A percentile compares a stretch with the other conserved stretches of the same genome.
phyloP scores from a whole-genome alignment of 2,329 filamentous ascomycete species.

The Aureobasidium musti region DNA sequence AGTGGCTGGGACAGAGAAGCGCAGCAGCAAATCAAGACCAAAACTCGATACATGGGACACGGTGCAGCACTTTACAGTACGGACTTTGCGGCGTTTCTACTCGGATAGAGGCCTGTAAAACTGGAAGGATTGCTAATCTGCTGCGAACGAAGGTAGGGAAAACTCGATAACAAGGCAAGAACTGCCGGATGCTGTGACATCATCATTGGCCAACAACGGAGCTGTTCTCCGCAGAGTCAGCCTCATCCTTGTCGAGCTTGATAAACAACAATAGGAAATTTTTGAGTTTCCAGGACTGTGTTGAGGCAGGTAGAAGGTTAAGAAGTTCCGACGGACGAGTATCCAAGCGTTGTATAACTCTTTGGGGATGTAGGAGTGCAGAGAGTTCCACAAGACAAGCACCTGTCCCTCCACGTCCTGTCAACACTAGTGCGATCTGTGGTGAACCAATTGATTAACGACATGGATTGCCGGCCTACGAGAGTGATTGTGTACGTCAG shows the following conservation, averaged over 20 bases:
- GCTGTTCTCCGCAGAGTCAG: not conserved
- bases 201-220: not conserved
- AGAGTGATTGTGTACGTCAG: slow-evolving; percentile 20
- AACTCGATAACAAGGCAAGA: not conserved
- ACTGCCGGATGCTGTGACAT: slow-evolving; percentile 10
- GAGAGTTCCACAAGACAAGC: slow-evolving; percentile 7
- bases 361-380: not conserved
- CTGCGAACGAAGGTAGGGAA: not conserved
- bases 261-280: not conserved
- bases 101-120: too few species aligned
- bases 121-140: slow-evolving; percentile 21
- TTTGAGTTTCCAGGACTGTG: not conserved
- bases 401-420: not conserved
- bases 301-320: not conserved
- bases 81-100: not conserved
- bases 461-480: not conserved
- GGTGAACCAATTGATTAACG: slow-evolving; percentile 5
- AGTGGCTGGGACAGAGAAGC: not conserved
- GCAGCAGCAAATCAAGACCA: not conserved
- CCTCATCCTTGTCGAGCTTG: not conserved
- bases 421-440: slow-evolving; percentile 16
- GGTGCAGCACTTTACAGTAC: not conserved
- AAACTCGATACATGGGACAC: not conserved
- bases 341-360: too few species aligned
- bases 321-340: not conserved